Evolutionary conservation across 805 yeast species (phyloP).

Genomic region (Wickerhamomyces xylosicus): DNA sequence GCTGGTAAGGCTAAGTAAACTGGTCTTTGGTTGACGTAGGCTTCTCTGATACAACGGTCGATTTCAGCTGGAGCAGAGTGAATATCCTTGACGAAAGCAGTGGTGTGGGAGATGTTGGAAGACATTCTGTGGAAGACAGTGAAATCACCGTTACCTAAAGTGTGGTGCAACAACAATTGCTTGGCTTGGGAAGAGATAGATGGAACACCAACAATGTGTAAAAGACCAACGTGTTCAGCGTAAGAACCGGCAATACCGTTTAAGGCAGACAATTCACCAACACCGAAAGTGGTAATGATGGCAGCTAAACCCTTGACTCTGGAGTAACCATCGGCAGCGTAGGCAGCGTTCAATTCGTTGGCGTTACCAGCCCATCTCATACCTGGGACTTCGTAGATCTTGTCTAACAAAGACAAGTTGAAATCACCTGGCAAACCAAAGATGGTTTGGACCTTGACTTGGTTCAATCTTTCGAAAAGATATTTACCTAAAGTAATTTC

Average conservation of each 20-base stretch:
- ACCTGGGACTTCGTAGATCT: too few species aligned
- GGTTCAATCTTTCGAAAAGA: conserved; percentile 65
- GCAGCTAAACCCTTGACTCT: too few species aligned
- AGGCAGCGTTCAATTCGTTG: conserved; percentile 83
- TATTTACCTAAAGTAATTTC: conserved; percentile 61
- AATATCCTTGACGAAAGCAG: conserved; percentile 50
- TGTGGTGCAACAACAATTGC: conserved; percentile 65
- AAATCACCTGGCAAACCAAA: too few species aligned
- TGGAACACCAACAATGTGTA: conserved; percentile 81
- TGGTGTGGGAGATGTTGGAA: conserved; percentile 53
- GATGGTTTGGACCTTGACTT: conserved; percentile 55
- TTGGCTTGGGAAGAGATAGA: conserved; percentile 59
- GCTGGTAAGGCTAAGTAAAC: conserved; percentile 75
- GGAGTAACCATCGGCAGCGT: too few species aligned
- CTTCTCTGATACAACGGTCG: conserved; percentile 62
- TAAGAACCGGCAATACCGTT: conserved; percentile 81
- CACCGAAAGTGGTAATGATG: too few species aligned
- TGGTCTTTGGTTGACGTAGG: conserved; percentile 62
- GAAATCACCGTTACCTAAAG: too few species aligned
- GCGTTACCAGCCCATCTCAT: too few species aligned
- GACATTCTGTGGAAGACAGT: too few species aligned
- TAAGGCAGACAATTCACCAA: conserved; percentile 72
- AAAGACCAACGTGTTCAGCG: conserved; percentile 77
- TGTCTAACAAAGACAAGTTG: too few species aligned
- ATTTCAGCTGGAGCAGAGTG: conserved; percentile 54